Percentiles rank a stretch among this genome's conserved stretches.
phyloP scores from a whole-genome alignment of 345 rosid genomes.

The Theobroma cacao region DNA sequence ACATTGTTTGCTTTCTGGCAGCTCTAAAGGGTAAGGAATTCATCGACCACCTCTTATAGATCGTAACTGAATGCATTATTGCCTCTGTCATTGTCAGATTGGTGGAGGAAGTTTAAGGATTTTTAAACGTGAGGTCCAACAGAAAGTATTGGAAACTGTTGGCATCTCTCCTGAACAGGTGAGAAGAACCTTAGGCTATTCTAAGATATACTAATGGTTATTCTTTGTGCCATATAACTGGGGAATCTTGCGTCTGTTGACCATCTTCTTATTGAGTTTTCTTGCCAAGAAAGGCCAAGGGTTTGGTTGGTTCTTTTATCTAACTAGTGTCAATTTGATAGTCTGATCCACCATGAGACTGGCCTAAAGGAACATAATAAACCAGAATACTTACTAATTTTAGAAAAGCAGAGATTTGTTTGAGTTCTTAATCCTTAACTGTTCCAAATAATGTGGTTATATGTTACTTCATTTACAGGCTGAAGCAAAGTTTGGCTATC shows the following conservation, averaged over 20 bases:
- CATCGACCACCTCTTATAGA: background rate
- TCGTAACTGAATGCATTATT: background rate
- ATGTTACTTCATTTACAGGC: constrained; percentile 48
- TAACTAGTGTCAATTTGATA: background rate
- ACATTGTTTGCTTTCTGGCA: background rate
- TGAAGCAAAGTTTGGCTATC: constrained; percentile 92
- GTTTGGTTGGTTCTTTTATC: background rate
- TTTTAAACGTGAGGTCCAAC: constrained; percentile 79
- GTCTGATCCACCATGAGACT: background rate
- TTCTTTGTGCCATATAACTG: background rate
- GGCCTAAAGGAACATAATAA: background rate
- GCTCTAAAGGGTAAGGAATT: constrained; percentile 1
- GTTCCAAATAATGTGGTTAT: background rate
- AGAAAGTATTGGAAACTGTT: constrained; percentile 77
- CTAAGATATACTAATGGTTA: background rate
- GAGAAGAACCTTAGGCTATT: constrained; percentile 4
- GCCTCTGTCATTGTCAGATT: constrained; percentile 49
- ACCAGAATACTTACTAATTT: background rate
- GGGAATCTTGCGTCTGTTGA: background rate
- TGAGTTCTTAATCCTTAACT: background rate
- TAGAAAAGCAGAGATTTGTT: background rate
- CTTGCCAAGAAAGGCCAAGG: background rate
- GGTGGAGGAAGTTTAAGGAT: constrained; percentile 99
- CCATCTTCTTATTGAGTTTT: background rate
- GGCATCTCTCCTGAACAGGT: constrained; percentile 84